Evolutionary conservation across 2,329 filamentous ascomycete species (phyloP).

Genomic region (Colletotrichum simmondsii): DNA sequence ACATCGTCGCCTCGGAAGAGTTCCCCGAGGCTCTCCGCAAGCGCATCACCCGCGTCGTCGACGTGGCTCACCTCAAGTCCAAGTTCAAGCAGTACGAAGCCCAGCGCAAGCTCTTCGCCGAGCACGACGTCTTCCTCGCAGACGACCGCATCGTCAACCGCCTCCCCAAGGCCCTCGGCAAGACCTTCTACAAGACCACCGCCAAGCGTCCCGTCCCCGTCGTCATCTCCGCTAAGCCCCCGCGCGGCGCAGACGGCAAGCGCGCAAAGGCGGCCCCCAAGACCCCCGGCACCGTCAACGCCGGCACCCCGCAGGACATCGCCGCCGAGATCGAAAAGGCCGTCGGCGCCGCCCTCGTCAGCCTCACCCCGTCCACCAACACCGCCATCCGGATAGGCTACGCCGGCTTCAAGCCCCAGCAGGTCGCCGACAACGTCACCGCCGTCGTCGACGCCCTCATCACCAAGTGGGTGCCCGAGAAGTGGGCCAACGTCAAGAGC

Average conservation of each 20-base stretch:
- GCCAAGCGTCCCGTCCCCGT: slow-evolving; percentile 90
- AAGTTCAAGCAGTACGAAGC: slow-evolving; percentile 93
- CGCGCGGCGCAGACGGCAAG: slow-evolving; percentile 71
- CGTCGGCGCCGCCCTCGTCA: slow-evolving; percentile 80
- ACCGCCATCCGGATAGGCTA: slow-evolving; percentile 84
- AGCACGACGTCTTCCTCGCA: slow-evolving; percentile 94
- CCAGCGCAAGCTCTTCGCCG: slow-evolving; percentile 81
- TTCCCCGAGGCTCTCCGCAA: slow-evolving; percentile 76
- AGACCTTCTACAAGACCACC: slow-evolving; percentile 89
- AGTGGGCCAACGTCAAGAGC: slow-evolving; percentile 86
- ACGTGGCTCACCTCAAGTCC: slow-evolving; percentile 80
- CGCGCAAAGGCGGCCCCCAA: slow-evolving; percentile 66
- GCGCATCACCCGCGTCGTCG: slow-evolving; percentile 81
- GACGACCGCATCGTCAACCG: slow-evolving; percentile 85
- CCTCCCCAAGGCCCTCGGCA: slow-evolving; percentile 76
- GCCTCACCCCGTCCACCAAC: slow-evolving; percentile 81
- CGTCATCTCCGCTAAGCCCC: slow-evolving; percentile 70
- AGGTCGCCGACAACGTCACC: slow-evolving; percentile 84
- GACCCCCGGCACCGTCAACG: slow-evolving; percentile 51
- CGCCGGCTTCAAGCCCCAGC: slow-evolving; percentile 77
- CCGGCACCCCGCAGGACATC: slow-evolving; percentile 71
- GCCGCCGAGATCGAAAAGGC: slow-evolving; percentile 86
- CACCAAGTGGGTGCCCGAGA: slow-evolving; percentile 83
- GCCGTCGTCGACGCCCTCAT: slow-evolving; percentile 77
- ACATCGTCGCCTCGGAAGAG: slow-evolving; percentile 76